phyloP scores from a whole-genome alignment of 176 grass and related monocot genomes.

The Cymbopogon citratus region DNA sequence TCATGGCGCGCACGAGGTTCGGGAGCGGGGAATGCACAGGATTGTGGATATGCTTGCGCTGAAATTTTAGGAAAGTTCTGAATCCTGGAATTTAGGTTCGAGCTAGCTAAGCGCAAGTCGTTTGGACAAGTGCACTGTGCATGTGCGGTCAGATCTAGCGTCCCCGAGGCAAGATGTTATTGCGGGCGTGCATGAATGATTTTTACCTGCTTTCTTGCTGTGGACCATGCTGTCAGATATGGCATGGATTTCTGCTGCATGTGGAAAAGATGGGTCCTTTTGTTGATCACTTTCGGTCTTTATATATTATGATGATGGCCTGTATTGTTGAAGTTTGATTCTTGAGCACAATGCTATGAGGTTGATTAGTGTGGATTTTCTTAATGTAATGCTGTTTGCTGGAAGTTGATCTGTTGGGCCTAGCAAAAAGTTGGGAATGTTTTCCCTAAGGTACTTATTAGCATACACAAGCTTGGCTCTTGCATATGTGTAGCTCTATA shows the following conservation, averaged over 20 bases:
- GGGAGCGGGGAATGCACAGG: not conserved
- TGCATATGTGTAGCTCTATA: not conserved
- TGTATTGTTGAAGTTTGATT: not conserved
- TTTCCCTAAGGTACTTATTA: not conserved
- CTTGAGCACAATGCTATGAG: not conserved
- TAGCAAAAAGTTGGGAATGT: not conserved
- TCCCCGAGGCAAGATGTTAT: not conserved
- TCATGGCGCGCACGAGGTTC: not conserved
- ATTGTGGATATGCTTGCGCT: not conserved
- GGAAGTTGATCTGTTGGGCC: not conserved
- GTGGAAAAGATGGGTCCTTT: not conserved
- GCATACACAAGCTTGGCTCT: not conserved
- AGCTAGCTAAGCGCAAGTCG: not conserved
- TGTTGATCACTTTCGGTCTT: not conserved
- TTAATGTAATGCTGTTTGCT: not conserved
- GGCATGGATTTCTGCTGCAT: not conserved
- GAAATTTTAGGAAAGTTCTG: not conserved
- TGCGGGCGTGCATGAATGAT: not conserved
- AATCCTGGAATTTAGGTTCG: not conserved
- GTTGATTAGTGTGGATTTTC: not conserved
- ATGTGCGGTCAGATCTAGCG: not conserved
- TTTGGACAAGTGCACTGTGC: not conserved
- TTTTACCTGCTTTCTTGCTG: not conserved
- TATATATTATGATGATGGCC: not conserved
- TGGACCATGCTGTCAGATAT: not conserved